A percentile compares a stretch with the other conserved stretches of the same genome.
Evolutionary conservation across 768 basidiomycete species (phyloP).

Genomic region (Lentinula aciculospora): DNA sequence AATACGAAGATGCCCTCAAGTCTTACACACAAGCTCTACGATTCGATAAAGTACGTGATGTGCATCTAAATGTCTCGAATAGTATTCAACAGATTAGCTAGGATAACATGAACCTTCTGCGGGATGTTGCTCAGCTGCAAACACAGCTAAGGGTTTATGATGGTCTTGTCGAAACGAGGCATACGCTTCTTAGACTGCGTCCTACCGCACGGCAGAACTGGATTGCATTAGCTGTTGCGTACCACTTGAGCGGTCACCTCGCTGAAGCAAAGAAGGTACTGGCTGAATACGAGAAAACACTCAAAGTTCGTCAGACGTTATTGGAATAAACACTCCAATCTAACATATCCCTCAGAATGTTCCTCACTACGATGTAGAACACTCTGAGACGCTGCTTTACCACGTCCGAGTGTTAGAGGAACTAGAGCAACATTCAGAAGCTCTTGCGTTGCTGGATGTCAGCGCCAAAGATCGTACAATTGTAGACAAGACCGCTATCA

Average conservation of each 20-base stretch:
- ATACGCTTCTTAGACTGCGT: slow-evolving; percentile 71
- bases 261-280: slow-evolving; percentile 66
- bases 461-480: slow-evolving; percentile 61
- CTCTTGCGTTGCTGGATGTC: slow-evolving; percentile 56
- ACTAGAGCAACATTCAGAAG: slow-evolving; percentile 53
- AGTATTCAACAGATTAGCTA: slow-evolving; percentile 22
- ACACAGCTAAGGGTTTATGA: slow-evolving; percentile 83
- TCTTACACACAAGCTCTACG: slow-evolving; percentile 87
- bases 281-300: slow-evolving; percentile 60
- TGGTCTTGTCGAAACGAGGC: slow-evolving; percentile 73
- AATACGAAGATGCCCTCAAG: slow-evolving; percentile 90
- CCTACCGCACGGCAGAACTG: slow-evolving; percentile 86
- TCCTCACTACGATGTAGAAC: slow-evolving; percentile 73
- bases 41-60: slow-evolving; percentile 73
- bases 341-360: slow-evolving; percentile 48
- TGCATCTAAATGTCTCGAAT: background rate
- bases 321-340: background rate
- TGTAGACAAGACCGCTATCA: slow-evolving; percentile 64
- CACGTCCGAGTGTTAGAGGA: slow-evolving; percentile 73
- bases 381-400: slow-evolving; percentile 78
- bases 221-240: slow-evolving; percentile 84
- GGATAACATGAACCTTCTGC: slow-evolving; percentile 93
- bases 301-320: slow-evolving; percentile 50
- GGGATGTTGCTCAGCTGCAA: slow-evolving; percentile 85
- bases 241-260: slow-evolving; percentile 76